phyloP scores from a whole-genome alignment of 805 yeast genomes.

The Debaryomyces prosopidis region DNA sequence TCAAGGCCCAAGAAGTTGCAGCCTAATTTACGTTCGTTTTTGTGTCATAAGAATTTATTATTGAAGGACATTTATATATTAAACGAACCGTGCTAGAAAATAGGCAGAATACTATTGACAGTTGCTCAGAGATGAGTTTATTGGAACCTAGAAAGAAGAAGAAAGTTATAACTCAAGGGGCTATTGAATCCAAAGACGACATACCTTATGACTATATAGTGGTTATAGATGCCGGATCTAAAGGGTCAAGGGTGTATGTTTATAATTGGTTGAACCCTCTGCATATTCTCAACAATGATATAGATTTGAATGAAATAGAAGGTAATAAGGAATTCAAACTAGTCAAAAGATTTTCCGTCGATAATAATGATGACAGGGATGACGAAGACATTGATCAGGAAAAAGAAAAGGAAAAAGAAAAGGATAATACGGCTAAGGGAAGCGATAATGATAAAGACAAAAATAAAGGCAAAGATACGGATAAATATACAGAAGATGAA shows the following conservation, averaged over 20 bases:
- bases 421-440: background rate
- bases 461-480: constrained; percentile 6
- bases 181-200: constrained; percentile 38
- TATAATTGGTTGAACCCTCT: constrained; percentile 54
- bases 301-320: constrained; percentile 12
- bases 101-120: background rate
- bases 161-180: constrained; percentile 23
- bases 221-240: constrained; percentile 66
- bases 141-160: constrained; percentile 6
- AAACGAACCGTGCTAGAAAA: no score
- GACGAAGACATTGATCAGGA: constrained; percentile 8
- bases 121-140: constrained; percentile 5
- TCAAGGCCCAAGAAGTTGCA: no score
- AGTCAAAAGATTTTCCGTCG: constrained; percentile 12
- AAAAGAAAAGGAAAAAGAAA: constrained; percentile 4
- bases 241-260: constrained; percentile 61
- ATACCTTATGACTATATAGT: constrained; percentile 61
- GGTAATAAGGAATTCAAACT: constrained; percentile 7
- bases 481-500: constrained; percentile 13
- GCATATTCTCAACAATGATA: constrained; percentile 22
- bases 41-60: no score
- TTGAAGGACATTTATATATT: no score
- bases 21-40: no score
- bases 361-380: constrained; percentile 7
- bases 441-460: background rate